Evolutionary conservation across 306 rosid species (phyloP).

Genomic region (Fagus sylvatica): DNA sequence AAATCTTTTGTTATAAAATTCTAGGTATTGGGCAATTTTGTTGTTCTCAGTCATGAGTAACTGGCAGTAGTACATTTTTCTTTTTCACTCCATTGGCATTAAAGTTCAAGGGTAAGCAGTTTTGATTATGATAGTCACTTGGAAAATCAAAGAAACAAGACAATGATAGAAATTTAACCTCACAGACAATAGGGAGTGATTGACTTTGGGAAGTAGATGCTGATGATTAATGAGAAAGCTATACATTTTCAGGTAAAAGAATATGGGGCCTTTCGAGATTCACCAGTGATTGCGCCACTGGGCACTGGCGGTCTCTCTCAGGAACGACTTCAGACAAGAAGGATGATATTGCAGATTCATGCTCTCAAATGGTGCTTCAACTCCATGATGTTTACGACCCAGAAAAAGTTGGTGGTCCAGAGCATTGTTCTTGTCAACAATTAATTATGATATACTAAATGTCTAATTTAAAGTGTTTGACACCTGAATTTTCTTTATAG

Average conservation of each 20-base stretch:
- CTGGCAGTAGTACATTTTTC: neutral
- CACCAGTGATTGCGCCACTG: conserved; percentile 62
- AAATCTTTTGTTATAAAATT: neutral
- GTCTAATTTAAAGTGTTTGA: conserved; percentile 22
- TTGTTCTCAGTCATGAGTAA: neutral
- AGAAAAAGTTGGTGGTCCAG: conserved; percentile 60
- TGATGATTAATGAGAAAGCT: conserved; percentile 20
- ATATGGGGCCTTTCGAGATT: conserved; percentile 71
- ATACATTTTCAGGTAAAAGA: conserved; percentile 58
- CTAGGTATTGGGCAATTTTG: neutral
- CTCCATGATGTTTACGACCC: conserved; percentile 81
- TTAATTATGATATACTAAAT: conserved; percentile 7
- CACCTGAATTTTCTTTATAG: conserved; percentile 42
- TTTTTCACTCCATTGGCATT: neutral
- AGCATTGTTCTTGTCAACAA: conserved; percentile 8
- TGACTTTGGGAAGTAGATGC: conserved; percentile 10
- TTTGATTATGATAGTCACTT: neutral
- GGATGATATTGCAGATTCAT: conserved; percentile 73
- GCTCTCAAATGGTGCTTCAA: conserved; percentile 84
- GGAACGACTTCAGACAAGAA: conserved; percentile 69
- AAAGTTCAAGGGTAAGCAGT: neutral
- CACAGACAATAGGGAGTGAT: neutral
- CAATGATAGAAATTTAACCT: neutral
- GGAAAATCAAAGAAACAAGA: neutral
- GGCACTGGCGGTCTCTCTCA: conserved; percentile 50